A percentile compares a stretch with the other conserved stretches of the same genome.
Conservation (phyloP, 2,329 filamentous ascomycete species). For the Talaromyces sp. region DNA sequence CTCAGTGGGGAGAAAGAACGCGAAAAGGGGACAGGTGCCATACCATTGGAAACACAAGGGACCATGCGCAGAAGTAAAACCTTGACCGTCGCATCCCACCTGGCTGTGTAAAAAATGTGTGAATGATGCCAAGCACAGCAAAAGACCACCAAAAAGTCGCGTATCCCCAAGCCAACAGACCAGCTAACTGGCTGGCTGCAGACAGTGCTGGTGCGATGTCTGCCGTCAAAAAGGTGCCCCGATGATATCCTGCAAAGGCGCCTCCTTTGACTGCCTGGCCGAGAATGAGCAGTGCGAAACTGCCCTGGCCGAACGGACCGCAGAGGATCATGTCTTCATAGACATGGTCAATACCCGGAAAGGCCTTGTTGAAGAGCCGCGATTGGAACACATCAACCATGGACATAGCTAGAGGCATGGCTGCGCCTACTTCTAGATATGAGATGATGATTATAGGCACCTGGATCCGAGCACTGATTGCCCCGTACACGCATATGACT, state of each 20-base stretch:
- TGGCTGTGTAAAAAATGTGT: conserved; percentile 20
- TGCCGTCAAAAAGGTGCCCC: conserved; percentile 23
- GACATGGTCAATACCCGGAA: conserved; percentile 18
- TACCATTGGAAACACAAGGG: conserved; percentile 37
- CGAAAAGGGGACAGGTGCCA: conserved; percentile 11
- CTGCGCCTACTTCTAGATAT: conserved; percentile 35
- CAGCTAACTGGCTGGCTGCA: conserved; percentile 31
- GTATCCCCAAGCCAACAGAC: conserved; percentile 36
- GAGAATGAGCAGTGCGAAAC: conserved; percentile 36
- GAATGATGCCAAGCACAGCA: conserved; percentile 29
- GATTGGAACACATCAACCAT: conserved; percentile 30
- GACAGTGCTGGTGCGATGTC: conserved; percentile 27
- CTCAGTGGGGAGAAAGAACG: neutral
- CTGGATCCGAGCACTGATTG: conserved; percentile 23
- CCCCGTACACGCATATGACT: conserved; percentile 27
- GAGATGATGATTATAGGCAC: conserved; percentile 38
- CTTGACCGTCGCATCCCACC: conserved; percentile 16
- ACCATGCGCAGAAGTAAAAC: conserved; percentile 31
- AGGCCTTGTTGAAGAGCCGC: conserved; percentile 24
- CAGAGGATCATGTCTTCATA: conserved; percentile 39
- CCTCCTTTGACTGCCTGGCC: conserved; percentile 27
- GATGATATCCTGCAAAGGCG: conserved; percentile 17
- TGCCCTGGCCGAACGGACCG: conserved; percentile 36
- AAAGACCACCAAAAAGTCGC: conserved; percentile 41
- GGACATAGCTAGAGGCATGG: conserved; percentile 26